Base-by-base conservation (phyloP, 2,329 filamentous ascomycete species). In the Penicillium digitatum region DNA sequence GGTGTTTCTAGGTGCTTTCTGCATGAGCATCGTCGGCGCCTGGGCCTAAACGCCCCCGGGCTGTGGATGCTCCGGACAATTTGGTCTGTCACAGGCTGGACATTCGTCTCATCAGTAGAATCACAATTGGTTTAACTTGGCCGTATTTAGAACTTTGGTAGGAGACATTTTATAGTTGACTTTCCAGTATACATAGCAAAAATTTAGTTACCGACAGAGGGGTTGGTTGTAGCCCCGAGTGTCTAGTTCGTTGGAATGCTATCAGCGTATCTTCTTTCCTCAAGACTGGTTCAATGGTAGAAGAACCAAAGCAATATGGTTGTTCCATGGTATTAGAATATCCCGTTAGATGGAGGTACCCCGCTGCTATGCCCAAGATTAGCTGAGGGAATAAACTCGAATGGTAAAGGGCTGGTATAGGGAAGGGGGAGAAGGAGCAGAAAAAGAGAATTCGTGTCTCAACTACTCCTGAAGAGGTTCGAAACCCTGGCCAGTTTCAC, bases 11-110 rank as follows among this genome's bases (percentile, higher is more conserved):
- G 87, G 87, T 0, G 85, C 87, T 0, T 74, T 80, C 48, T 76
- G 87, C 48, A 90, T 90, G 87, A 86, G 86, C 32, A 69, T 84
- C 14, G 86, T 90, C 0, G 87, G 87, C 0, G 87, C 87, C 9
- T 89, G 88, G 80, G 87, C 87, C 10, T 89, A 71, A 70, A n/a
- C 14, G 7, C 14, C 11, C 2, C 4, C n/a, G n/a, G 3, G 5
- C 16, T 35, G 4, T 20, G 11, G 20, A 10, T 43, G 27, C 8
- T 34, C n/a, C 22, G 3, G n/a, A 14, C 22, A n/a, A 20, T 20
- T 18, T 31, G 12, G 14, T 26, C 10, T 18, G 26, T 24, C n/a
- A 5, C 14, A 45, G 16, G 14, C 8, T 16, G 12, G 14, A 32
- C 18, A n/a, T 45, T n/a, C 14, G 1, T 45, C n/a, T 1, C 20